These are phyloP conservation scores for Corchorus capsularis DNA, from an alignment of 345 rosid genomes.

Conservation along the genomic window DNA sequence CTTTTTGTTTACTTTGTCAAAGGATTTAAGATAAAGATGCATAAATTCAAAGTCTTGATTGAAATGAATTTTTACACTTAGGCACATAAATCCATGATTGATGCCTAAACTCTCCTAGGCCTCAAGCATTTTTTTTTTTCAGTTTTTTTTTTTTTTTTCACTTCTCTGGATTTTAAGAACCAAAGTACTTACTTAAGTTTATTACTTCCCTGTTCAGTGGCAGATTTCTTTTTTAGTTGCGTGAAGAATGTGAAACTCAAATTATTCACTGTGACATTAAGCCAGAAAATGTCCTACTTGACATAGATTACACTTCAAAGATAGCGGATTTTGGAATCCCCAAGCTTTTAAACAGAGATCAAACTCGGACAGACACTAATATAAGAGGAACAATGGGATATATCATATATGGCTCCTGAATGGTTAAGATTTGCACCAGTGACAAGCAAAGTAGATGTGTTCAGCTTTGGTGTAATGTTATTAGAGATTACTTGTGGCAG, in stretches of 20 bases:
- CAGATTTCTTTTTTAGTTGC: conserved; percentile 20
- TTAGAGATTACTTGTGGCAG: conserved; percentile 38
- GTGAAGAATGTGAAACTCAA: conserved; percentile 29
- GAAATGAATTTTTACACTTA: too few relatives aligned
- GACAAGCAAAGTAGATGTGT: conserved; percentile 37
- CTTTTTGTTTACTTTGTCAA: too few relatives aligned
- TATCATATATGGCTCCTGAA: conserved; percentile 40
- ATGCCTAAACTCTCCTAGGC: too few relatives aligned
- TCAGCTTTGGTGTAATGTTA: conserved; percentile 32
- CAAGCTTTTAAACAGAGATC: conserved; percentile 37
- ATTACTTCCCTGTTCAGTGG: too few relatives aligned
- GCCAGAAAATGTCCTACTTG: conserved; percentile 37
- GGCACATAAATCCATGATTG: too few relatives aligned
- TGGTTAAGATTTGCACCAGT: conserved; percentile 34
- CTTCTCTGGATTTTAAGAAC: too few relatives aligned
- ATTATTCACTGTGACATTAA: conserved; percentile 43
- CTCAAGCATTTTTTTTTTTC: too few relatives aligned
- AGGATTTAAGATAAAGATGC: too few relatives aligned
- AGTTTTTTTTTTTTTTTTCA: too few relatives aligned
- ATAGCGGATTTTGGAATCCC: conserved; percentile 37
- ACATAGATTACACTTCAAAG: conserved; percentile 29
- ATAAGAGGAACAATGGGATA: conserved; percentile 37
- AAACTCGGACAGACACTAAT: conserved; percentile 35
- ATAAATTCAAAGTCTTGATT: too few relatives aligned
- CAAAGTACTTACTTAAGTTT: too few relatives aligned